These are phyloP conservation scores for Quercus phellos DNA, from an alignment of 331 rosid species.

Conservation along the genomic window DNA sequence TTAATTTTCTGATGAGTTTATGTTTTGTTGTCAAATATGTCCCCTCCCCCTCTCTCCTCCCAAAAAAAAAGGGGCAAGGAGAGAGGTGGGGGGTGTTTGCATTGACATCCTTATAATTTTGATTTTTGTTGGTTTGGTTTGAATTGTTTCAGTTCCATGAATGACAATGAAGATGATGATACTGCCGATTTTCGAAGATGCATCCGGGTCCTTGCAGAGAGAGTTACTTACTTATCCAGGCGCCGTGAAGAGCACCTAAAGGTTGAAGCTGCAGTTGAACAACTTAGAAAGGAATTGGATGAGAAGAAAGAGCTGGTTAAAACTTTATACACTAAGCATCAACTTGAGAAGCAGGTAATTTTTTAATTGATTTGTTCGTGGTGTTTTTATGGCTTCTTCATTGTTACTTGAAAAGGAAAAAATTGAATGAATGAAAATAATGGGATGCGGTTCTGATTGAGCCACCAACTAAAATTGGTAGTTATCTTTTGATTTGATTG, in stretches of 20 bases:
- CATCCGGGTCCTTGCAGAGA: conserved; percentile 65
- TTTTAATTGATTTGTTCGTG: conserved; percentile 1
- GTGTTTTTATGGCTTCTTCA: neutral
- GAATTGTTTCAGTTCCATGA: conserved; percentile 59
- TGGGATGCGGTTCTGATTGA: neutral
- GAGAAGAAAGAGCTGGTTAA: conserved; percentile 75
- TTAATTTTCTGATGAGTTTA: neutral
- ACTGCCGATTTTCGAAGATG: conserved; percentile 74
- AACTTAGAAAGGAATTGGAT: conserved; percentile 76
- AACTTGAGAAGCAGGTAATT: conserved; percentile 87
- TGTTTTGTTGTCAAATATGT: no score
- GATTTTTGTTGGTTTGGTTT: conserved; percentile 10
- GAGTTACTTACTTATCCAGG: conserved; percentile 67
- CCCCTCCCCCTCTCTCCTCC: no score
- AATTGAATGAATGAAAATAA: neutral
- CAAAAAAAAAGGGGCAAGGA: no score
- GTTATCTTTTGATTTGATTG: conserved; percentile 25
- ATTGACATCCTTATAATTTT: conserved; percentile 1
- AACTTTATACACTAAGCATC: conserved; percentile 72
- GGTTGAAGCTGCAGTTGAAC: conserved; percentile 68
- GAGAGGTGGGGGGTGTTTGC: neutral
- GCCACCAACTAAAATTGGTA: neutral
- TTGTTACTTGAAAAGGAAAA: no score
- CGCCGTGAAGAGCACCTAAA: conserved; percentile 70
- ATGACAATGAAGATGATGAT: conserved; percentile 82